Percentiles rank a stretch among this genome's conserved stretches.
phyloP scores from a whole-genome alignment of 2,329 filamentous ascomycete genomes.

The Fusarium fracticaudum region DNA sequence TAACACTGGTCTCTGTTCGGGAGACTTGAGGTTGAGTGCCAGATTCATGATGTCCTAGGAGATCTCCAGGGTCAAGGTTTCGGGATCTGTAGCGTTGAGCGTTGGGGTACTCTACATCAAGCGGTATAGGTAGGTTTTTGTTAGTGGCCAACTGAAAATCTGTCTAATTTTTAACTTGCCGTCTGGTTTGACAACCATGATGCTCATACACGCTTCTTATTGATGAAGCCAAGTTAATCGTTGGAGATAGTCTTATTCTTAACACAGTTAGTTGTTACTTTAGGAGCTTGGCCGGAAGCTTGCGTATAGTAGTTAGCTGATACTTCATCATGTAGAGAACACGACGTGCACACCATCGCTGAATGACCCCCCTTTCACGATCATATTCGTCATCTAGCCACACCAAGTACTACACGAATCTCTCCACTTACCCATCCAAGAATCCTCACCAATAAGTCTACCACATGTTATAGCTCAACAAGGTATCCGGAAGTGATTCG shows the following conservation, averaged over 20 bases:
- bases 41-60: neutral
- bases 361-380: too few species aligned
- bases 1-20: neutral
- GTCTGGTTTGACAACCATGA: too few species aligned
- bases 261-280: neutral
- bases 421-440: neutral
- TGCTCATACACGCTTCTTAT: too few species aligned
- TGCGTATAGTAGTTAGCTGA: neutral
- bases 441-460: neutral
- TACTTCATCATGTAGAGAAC: neutral
- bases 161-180: neutral
- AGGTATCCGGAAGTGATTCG: neutral
- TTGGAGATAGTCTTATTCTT: fast-evolving
- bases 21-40: too few species aligned
- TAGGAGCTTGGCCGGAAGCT: neutral
- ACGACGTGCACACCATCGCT: neutral
- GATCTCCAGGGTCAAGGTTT: neutral
- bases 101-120: too few species aligned
- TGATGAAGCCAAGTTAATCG: neutral
- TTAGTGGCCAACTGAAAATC: neutral
- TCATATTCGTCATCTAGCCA: neutral
- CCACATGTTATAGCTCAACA: neutral
- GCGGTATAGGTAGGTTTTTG: too few species aligned
- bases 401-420: neutral
- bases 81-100: neutral